Conservation (phyloP, 768 basidiomycete genomes). For the Psilocybe cubensis region DNA sequence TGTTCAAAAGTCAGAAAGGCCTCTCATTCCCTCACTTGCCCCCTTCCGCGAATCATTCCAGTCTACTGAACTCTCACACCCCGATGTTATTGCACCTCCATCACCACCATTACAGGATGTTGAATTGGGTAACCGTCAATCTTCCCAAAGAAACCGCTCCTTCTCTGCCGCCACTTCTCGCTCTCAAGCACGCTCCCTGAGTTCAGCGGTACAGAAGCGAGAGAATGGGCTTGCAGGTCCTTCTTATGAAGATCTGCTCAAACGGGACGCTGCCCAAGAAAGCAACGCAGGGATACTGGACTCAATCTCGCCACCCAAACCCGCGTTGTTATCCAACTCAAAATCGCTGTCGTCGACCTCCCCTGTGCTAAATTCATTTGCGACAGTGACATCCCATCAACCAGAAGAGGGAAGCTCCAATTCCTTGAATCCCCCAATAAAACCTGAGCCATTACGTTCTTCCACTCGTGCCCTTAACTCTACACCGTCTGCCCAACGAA, state of each 20-base stretch:
- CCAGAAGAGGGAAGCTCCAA: background rate
- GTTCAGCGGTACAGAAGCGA: constrained; percentile 13
- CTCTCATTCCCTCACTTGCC: constrained; percentile 16
- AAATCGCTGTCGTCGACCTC: background rate
- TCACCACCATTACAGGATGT: constrained; percentile 10
- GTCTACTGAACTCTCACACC: constrained; percentile 9
- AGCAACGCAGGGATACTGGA: constrained; percentile 10
- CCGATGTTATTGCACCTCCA: constrained; percentile 1
- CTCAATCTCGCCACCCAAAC: constrained; percentile 11
- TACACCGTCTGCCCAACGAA: background rate
- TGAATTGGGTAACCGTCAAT: constrained; percentile 12
- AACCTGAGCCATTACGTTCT: constrained; percentile 11
- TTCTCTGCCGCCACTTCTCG: constrained; percentile 15
- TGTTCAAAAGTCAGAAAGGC: constrained; percentile 20
- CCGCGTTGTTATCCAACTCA: background rate
- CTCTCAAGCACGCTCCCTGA: background rate
- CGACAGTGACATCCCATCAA: constrained; percentile 1
- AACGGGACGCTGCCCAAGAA: constrained; percentile 16
- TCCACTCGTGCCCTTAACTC: background rate
- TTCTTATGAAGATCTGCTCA: constrained; percentile 42
- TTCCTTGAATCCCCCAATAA: constrained; percentile 3
- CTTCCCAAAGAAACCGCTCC: constrained; percentile 12
- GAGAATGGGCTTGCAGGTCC: constrained; percentile 41
- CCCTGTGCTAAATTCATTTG: constrained; percentile 3
- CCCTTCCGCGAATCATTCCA: constrained; percentile 21